phyloP scores from a whole-genome alignment of 2,329 filamentous ascomycete genomes.

The Penicillium glabrum region DNA sequence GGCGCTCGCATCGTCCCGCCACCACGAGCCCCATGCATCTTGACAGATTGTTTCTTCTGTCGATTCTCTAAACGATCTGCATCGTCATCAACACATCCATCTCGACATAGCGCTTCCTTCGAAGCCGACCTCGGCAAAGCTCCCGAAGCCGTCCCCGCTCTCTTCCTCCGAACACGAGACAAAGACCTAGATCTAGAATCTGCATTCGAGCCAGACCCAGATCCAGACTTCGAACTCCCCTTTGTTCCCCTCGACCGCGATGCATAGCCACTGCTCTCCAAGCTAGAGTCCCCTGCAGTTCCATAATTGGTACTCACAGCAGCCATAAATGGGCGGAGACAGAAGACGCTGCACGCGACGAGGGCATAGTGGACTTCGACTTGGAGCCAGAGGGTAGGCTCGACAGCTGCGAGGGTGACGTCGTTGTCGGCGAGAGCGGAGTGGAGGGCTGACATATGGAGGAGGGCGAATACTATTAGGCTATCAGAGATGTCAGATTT shows the following conservation, averaged over 20 bases:
- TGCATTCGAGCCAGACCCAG: conserved; percentile 12
- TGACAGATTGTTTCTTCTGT: not conserved
- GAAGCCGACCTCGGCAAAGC: conserved; percentile 4
- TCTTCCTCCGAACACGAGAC: conserved; percentile 10
- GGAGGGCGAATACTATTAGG: conserved; percentile 35
- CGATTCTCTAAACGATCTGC: not conserved
- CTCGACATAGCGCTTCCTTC: conserved; percentile 6
- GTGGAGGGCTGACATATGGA: conserved; percentile 37
- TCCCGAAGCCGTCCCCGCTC: conserved; percentile 4
- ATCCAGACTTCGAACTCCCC: conserved; percentile 16
- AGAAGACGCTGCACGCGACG: conserved; percentile 39
- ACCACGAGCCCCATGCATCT: not conserved
- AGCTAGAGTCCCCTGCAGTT: conserved; percentile 31
- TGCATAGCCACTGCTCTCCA: conserved; percentile 25
- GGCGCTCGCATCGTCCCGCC: not conserved
- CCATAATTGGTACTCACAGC: conserved; percentile 39
- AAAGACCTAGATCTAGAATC: conserved; percentile 9
- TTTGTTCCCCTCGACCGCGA: conserved; percentile 20
- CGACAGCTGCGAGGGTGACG: conserved; percentile 34
- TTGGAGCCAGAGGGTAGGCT: conserved; percentile 38
- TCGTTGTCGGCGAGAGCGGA: conserved; percentile 30
- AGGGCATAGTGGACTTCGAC: conserved; percentile 37
- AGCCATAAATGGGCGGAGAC: conserved; percentile 37
- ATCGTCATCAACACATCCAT: not conserved
- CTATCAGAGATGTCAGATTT: conserved; percentile 20